These are phyloP conservation scores for Drosera capensis DNA, from an alignment of 148 eudicot species.

Conservation along the genomic window DNA sequence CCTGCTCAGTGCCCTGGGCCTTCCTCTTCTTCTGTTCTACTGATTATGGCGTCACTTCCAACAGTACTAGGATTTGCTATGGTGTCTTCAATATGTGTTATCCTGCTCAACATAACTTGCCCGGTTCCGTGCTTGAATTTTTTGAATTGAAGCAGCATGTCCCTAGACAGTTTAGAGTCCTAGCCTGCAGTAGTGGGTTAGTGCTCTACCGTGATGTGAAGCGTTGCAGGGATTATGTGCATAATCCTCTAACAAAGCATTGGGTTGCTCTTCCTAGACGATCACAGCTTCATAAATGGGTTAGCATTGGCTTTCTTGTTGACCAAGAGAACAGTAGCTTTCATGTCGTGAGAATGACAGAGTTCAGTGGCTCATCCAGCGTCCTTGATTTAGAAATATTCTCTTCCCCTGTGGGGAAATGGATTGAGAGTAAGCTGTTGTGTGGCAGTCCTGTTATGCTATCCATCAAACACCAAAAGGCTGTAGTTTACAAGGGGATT, in stretches of 20 bases:
- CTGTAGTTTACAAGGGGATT: conserved; percentile 6
- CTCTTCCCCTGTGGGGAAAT: conserved; percentile 2
- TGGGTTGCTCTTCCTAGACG: conserved; percentile 9
- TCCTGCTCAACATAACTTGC: background rate
- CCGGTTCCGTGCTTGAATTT: background rate
- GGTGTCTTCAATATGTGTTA: conserved; percentile 7
- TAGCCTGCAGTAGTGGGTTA: conserved; percentile 7
- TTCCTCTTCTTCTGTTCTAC: conserved; percentile 8
- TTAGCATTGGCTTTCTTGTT: conserved; percentile 5
- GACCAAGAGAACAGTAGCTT: conserved; percentile 5
- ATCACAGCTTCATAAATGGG: conserved; percentile 11
- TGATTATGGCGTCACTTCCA: background rate
- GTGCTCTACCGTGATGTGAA: conserved; percentile 3
- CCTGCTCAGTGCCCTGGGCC: conserved; percentile 5
- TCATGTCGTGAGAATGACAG: conserved; percentile 5
- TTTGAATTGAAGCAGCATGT: background rate
- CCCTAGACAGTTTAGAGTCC: conserved; percentile 2
- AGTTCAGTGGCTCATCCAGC: conserved; percentile 5
- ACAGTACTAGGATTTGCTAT: background rate
- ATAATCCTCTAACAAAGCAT: conserved; percentile 4
- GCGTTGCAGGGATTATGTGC: conserved; percentile 2
- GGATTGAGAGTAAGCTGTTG: conserved; percentile 3
- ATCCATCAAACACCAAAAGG: conserved; percentile 6
- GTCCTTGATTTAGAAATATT: conserved; percentile 8
- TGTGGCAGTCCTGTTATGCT: conserved; percentile 7